Conservation (phyloP, 208 protist genomes). For the Trypanosomatidae sp. region DNA sequence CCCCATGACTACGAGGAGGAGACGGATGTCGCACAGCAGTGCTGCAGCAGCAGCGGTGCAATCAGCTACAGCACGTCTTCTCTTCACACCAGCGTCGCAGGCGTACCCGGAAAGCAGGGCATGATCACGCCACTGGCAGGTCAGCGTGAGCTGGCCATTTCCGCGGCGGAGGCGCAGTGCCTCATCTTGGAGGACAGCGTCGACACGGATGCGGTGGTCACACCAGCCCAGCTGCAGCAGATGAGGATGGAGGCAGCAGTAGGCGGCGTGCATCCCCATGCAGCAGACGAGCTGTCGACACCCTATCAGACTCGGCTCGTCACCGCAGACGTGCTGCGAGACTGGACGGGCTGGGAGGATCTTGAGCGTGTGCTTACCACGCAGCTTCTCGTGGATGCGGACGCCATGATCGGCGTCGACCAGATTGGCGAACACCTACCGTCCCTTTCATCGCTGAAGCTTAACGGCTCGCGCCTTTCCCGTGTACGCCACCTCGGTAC, state of each 20-base stretch:
- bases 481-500: conserved; percentile 72
- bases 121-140: background rate
- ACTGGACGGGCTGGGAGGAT: conserved; percentile 81
- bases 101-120: background rate
- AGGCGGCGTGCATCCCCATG: background rate
- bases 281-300: background rate
- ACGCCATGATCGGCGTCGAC: conserved; percentile 56
- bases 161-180: background rate
- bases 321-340: conserved; percentile 59
- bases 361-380: conserved; percentile 58
- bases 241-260: background rate
- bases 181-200: conserved; percentile 10
- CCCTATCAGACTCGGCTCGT: conserved; percentile 35
- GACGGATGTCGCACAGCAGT: background rate
- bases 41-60: conserved; percentile 2
- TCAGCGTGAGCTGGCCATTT: background rate
- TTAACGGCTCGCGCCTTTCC: conserved; percentile 68
- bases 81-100: background rate
- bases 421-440: conserved; percentile 55
- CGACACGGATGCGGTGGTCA: conserved; percentile 2
- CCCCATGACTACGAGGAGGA: background rate
- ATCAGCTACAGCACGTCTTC: conserved; percentile 8
- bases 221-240: conserved; percentile 6
- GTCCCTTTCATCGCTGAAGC: conserved; percentile 53
- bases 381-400: conserved; percentile 69